Percentiles rank a stretch among this genome's conserved stretches.
phyloP scores from a whole-genome alignment of 192 early-diverging fungal genomes.

The Phycomyces blakesleeanus region DNA sequence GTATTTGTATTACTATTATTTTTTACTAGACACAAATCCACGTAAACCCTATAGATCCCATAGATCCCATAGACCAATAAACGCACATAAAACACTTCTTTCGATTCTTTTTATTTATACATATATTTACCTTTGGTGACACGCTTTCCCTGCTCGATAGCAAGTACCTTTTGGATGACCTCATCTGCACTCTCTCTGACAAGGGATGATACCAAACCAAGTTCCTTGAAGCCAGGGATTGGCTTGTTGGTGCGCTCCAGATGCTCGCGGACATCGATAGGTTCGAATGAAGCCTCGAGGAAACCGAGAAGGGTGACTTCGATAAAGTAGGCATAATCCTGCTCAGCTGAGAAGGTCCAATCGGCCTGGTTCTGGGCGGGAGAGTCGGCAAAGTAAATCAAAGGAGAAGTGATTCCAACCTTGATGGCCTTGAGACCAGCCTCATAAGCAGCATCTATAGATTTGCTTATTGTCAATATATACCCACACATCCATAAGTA shows the following conservation, averaged over 20 bases:
- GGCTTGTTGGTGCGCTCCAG: constrained; percentile 39
- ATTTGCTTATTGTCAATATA: not conserved
- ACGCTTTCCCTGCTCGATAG: constrained; percentile 73
- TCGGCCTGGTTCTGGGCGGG: constrained; percentile 22
- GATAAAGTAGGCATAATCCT: constrained; percentile 65
- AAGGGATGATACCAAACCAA: constrained; percentile 51
- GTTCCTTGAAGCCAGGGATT: constrained; percentile 52
- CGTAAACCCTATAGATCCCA: no score
- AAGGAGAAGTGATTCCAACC: constrained; percentile 57
- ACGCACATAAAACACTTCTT: no score
- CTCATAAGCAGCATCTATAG: constrained; percentile 57
- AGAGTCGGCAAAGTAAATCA: constrained; percentile 58
- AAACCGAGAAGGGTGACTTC: constrained; percentile 74
- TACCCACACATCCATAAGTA: constrained; percentile 1
- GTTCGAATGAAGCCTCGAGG: constrained; percentile 69
- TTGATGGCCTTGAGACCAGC: constrained; percentile 62
- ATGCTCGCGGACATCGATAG: constrained; percentile 79
- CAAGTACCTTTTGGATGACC: constrained; percentile 51
- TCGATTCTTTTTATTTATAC: not conserved
- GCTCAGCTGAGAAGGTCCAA: constrained; percentile 33
- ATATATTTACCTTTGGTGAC: constrained; percentile 52
- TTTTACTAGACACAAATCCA: no score
- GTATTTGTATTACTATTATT: no score
- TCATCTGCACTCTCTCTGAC: constrained; percentile 33
- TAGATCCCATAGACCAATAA: no score